phyloP scores from a whole-genome alignment of 495 filamentous ascomycete genomes.

The Hypoxylon subgilvum region DNA sequence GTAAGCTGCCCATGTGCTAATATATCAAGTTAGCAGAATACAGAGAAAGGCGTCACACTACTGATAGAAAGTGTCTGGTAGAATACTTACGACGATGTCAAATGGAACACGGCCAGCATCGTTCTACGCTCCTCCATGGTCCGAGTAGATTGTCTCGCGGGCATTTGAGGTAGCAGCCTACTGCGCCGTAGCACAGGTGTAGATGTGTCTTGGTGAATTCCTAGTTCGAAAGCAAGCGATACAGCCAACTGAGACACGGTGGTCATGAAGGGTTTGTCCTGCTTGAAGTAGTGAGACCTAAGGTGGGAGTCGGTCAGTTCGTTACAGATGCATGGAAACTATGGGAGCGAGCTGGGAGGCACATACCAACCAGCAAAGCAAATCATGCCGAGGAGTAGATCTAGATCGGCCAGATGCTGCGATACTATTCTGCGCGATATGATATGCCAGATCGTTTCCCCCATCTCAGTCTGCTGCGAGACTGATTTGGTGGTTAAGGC shows the following conservation, averaged over 20 bases:
- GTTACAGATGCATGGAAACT: neutral
- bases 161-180: constrained; percentile 5
- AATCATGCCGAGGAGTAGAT: constrained; percentile 30
- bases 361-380: constrained; percentile 30
- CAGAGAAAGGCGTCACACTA: neutral
- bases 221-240: constrained; percentile 27
- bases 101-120: constrained; percentile 38
- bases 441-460: constrained; percentile 25
- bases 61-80: neutral
- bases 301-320: neutral
- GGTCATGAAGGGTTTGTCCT: constrained; percentile 31
- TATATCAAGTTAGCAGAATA: neutral
- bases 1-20: constrained; percentile 28
- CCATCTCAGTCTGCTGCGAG: constrained; percentile 25
- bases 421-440: constrained; percentile 28
- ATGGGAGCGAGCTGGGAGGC: neutral
- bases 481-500: constrained; percentile 19
- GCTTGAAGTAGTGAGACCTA: constrained; percentile 35
- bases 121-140: constrained; percentile 33
- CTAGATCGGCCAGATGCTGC: constrained; percentile 26
- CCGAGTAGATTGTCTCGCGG: constrained; percentile 9
- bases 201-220: constrained; percentile 21
- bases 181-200: constrained; percentile 13
- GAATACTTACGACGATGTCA: constrained; percentile 50
- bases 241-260: constrained; percentile 32